Percentiles rank a stretch among this genome's conserved stretches.
These are phyloP conservation scores for Leptomonas pyrrhocoris DNA, from an alignment of 208 protist genomes.

Conservation along the genomic window DNA sequence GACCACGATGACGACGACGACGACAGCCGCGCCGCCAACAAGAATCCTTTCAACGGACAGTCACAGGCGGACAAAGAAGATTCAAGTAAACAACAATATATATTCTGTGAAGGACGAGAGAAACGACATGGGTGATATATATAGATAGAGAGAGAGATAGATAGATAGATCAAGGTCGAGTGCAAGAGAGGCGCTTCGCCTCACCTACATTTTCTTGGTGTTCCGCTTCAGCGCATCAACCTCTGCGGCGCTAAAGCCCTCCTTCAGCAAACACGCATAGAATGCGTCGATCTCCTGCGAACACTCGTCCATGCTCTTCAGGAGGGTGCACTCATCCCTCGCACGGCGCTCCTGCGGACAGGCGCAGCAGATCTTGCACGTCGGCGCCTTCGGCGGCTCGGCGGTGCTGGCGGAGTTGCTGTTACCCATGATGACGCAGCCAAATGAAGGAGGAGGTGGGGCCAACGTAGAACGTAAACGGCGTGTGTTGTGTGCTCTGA, in stretches of 20 bases:
- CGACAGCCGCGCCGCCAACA: too few relatives aligned
- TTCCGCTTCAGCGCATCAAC: constrained; percentile 57
- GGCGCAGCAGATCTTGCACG: constrained; percentile 88
- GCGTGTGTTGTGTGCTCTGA: background rate
- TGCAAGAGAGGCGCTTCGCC: too few relatives aligned
- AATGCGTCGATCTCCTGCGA: constrained; percentile 61
- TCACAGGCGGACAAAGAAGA: too few relatives aligned
- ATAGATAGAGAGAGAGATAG: too few relatives aligned
- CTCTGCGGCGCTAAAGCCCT: constrained; percentile 73
- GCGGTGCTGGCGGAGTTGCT: constrained; percentile 16
- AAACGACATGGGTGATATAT: too few relatives aligned
- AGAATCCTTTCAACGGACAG: too few relatives aligned
- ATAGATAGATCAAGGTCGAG: too few relatives aligned
- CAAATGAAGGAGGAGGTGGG: too few relatives aligned
- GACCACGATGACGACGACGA: too few relatives aligned
- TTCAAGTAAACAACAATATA: too few relatives aligned
- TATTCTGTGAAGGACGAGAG: too few relatives aligned
- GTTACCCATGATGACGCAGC: background rate
- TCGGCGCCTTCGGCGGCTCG: constrained; percentile 38
- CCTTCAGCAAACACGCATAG: constrained; percentile 75
- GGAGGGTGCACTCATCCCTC: constrained; percentile 81
- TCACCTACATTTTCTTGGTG: constrained; percentile 45
- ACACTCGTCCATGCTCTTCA: constrained; percentile 73
- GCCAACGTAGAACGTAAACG: too few relatives aligned
- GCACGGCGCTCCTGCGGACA: constrained; percentile 71